Percentiles rank a stretch among this genome's conserved stretches.
Conservation (phyloP, 1,284 basidiomycete species). For the Trametes polyzona region DNA sequence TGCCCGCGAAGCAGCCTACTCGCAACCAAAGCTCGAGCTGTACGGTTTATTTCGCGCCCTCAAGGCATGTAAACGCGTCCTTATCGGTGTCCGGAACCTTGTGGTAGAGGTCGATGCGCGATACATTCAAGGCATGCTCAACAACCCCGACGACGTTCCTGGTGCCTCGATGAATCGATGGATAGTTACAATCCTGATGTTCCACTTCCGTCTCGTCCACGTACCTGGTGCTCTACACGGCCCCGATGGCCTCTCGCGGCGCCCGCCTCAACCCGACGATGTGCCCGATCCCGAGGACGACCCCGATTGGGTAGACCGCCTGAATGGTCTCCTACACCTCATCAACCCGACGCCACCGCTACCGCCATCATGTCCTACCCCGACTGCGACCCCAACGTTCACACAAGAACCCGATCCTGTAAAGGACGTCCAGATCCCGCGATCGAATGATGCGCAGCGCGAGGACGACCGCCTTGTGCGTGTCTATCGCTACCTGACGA, state of each 20-base stretch:
- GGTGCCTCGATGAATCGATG: constrained; percentile 44
- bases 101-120: constrained; percentile 40
- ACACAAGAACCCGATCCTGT: not conserved
- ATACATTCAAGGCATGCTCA: constrained; percentile 29
- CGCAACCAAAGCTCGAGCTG: constrained; percentile 46
- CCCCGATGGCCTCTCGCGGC: constrained; percentile 42
- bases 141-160: constrained; percentile 37
- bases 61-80: constrained; percentile 28
- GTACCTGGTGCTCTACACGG: constrained; percentile 42
- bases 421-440: no score
- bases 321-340: constrained; percentile 23
- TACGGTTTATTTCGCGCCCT: constrained; percentile 44
- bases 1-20: constrained; percentile 41
- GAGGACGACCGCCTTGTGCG: no score
- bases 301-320: constrained; percentile 39
- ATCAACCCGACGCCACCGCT: constrained; percentile 1
- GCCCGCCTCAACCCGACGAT: constrained; percentile 26
- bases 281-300: constrained; percentile 22
- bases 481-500: no score
- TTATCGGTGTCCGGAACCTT: constrained; percentile 41
- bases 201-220: constrained; percentile 40
- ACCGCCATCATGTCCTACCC: not conserved
- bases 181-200: constrained; percentile 43
- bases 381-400: not conserved
- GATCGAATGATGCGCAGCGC: no score